phyloP scores from a whole-genome alignment of 1,284 basidiomycete species.

The Caloboletus inedulis region DNA sequence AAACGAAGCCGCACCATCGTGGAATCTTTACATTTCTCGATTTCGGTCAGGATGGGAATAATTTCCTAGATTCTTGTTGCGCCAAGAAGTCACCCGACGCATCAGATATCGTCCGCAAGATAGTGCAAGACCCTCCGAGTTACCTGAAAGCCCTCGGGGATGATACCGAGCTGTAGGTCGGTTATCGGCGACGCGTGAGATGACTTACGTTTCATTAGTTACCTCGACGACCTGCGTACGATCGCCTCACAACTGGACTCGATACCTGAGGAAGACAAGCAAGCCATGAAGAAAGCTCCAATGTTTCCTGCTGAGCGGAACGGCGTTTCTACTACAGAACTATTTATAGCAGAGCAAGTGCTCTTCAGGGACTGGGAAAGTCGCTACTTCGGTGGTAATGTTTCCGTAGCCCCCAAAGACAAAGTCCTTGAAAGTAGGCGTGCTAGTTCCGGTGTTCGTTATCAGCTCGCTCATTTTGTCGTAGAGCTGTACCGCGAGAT shows the following conservation, averaged over 20 bases:
- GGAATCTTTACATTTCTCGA: conserved; percentile 23
- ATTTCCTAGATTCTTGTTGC: conserved; percentile 21
- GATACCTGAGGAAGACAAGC: conserved; percentile 14
- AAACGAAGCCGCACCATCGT: conserved; percentile 13
- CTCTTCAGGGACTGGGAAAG: conserved; percentile 26
- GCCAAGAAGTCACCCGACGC: conserved; percentile 23
- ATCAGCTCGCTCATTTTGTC: not conserved
- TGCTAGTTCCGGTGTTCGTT: not conserved
- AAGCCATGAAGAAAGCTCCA: conserved; percentile 11
- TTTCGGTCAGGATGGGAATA: conserved; percentile 21
- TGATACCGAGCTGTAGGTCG: conserved; percentile 5
- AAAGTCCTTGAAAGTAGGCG: conserved; percentile 22
- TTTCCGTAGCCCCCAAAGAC: conserved; percentile 27
- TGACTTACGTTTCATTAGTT: conserved; percentile 18
- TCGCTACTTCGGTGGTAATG: conserved; percentile 14
- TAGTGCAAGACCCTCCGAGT: conserved; percentile 14
- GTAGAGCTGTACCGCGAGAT: conserved; percentile 20
- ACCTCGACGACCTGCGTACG: conserved; percentile 23
- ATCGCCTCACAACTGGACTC: conserved; percentile 16
- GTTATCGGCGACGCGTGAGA: not conserved
- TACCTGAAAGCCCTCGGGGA: conserved; percentile 15
- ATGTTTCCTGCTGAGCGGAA: conserved; percentile 22
- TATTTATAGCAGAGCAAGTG: conserved; percentile 18
- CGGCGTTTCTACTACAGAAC: not conserved
- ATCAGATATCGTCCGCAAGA: conserved; percentile 21